A percentile compares a stretch with the other conserved stretches of the same genome.
Evolutionary conservation across 2,329 filamentous ascomycete species (phyloP).

Genomic region (Setomelanomma holmii): DNA sequence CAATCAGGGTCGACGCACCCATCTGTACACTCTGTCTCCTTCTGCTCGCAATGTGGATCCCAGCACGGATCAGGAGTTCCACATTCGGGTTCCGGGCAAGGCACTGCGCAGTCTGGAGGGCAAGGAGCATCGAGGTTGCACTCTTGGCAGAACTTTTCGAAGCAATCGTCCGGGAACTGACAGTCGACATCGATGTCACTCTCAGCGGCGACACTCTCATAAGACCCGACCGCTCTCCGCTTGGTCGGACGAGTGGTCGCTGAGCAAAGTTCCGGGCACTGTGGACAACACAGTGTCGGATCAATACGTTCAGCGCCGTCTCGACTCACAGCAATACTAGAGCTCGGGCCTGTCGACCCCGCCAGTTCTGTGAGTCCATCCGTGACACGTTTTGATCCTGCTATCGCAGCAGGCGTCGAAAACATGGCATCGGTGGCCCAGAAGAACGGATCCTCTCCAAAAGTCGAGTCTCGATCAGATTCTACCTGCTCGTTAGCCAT

Average conservation of each 20-base stretch:
- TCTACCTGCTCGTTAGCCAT: constrained; percentile 40
- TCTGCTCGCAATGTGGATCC: constrained; percentile 45
- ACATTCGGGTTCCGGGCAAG: constrained; percentile 31
- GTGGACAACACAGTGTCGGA: constrained; percentile 34
- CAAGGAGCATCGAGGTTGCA: constrained; percentile 41
- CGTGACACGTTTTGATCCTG: constrained; percentile 43
- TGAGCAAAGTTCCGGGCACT: constrained; percentile 33
- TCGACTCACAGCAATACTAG: constrained; percentile 26
- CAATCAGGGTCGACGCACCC: constrained; percentile 46
- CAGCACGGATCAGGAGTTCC: constrained; percentile 38
- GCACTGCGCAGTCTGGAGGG: constrained; percentile 26
- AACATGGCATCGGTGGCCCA: constrained; percentile 37
- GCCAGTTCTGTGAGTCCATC: constrained; percentile 27
- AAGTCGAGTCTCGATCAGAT: constrained; percentile 36
- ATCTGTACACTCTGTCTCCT: constrained; percentile 36
- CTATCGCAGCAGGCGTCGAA: constrained; percentile 30
- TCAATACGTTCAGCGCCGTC: constrained; percentile 32
- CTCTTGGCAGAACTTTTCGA: constrained; percentile 46
- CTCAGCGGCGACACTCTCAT: constrained; percentile 30
- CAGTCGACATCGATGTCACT: constrained; percentile 31
- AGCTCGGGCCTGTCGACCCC: constrained; percentile 19
- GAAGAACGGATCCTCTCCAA: constrained; percentile 39
- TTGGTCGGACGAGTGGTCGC: constrained; percentile 37
- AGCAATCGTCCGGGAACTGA: constrained; percentile 43
- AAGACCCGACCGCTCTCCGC: constrained; percentile 43